Percentiles rank a stretch among this genome's conserved stretches.
Evolutionary conservation across 179 eudicot species (phyloP).

Genomic region (Sideroxylon spinosum): DNA sequence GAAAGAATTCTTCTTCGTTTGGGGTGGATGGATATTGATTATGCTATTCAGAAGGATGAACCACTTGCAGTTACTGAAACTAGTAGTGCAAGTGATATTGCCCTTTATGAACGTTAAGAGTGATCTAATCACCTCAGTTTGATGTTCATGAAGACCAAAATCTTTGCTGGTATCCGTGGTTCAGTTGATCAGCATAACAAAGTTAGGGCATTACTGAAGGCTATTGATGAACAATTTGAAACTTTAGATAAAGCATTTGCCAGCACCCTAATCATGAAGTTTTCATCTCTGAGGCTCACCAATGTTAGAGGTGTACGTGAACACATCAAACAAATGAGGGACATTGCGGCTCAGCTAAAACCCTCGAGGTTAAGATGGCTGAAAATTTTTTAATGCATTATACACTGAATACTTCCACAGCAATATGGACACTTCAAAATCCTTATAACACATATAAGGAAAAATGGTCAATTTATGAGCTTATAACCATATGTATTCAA

Average conservation of each 20-base stretch:
- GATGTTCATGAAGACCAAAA: conserved; percentile 12
- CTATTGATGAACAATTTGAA: background rate
- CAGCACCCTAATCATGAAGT: background rate
- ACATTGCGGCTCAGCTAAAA: too few species aligned
- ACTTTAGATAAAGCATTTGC: background rate
- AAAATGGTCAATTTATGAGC: conserved; percentile 16
- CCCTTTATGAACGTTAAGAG: background rate
- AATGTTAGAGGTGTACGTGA: background rate
- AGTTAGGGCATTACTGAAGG: background rate
- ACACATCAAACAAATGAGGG: background rate
- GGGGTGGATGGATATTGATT: conserved; percentile 14
- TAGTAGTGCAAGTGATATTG: background rate
- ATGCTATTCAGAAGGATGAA: background rate
- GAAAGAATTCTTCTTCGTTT: conserved; percentile 8
- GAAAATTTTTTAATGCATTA: background rate
- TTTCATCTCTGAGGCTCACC: background rate
- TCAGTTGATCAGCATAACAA: background rate
- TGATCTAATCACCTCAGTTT: background rate
- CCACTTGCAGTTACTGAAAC: background rate
- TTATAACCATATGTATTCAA: conserved; percentile 13
- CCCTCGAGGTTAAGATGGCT: background rate
- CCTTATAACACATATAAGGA: conserved; percentile 7
- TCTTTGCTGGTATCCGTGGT: background rate
- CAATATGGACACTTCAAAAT: background rate
- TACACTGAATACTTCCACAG: background rate